Conservation (phyloP, 176 grass and related monocot genomes). For the Bonia amplexicaulis region DNA sequence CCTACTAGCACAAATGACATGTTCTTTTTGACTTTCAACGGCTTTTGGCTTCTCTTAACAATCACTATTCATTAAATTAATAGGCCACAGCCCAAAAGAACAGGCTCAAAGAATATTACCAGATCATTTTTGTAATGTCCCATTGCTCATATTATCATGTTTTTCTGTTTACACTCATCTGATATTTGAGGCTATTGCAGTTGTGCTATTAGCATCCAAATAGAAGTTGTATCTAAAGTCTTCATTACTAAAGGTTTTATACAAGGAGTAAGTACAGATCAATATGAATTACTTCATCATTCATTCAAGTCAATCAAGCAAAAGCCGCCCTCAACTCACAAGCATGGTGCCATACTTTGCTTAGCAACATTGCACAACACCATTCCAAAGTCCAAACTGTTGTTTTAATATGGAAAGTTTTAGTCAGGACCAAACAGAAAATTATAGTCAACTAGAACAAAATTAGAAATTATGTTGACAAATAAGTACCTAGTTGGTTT, state of each 20-base stretch:
- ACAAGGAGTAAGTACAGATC: background rate
- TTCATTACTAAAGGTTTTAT: conserved; percentile 1
- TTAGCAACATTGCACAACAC: background rate
- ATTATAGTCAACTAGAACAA: background rate
- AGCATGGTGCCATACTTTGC: background rate
- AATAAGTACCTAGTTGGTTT: background rate
- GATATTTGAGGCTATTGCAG: background rate
- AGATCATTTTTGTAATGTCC: conserved; percentile 1
- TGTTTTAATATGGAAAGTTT: background rate
- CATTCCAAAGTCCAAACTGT: background rate
- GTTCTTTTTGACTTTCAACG: no score
- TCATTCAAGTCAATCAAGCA: background rate
- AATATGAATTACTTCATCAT: background rate
- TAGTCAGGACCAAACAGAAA: background rate
- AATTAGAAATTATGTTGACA: background rate
- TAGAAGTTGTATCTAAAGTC: background rate
- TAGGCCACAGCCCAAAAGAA: no score
- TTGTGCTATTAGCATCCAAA: background rate
- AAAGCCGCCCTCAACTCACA: background rate
- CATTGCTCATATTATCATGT: background rate
- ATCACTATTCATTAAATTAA: no score
- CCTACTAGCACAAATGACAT: background rate
- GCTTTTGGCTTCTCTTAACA: no score
- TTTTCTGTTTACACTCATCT: background rate
- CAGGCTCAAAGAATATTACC: background rate